A percentile compares a stretch with the other conserved stretches of the same genome.
Conservation (phyloP, 345 rosid genomes). For the Sisymbrium irio region DNA sequence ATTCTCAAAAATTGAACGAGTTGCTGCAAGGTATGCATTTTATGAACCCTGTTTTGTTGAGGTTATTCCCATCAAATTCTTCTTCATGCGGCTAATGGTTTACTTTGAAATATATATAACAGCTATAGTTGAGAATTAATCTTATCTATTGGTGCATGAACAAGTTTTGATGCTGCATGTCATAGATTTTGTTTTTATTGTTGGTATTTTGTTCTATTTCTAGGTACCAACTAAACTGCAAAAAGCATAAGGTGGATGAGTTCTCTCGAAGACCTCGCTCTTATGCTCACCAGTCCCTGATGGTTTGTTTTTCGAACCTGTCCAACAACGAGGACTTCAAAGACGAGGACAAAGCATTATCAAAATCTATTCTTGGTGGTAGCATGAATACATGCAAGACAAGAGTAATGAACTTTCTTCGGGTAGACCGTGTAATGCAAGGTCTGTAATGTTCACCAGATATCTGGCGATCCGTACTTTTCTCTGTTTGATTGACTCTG, state of each 20-base stretch:
- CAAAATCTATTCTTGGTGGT: slow-evolving; percentile 79
- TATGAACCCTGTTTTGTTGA: slow-evolving; percentile 10
- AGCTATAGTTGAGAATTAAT: background rate
- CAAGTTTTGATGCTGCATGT: background rate
- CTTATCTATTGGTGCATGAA: slow-evolving; percentile 10
- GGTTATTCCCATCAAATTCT: background rate
- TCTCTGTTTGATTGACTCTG: slow-evolving; percentile 9
- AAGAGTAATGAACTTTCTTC: slow-evolving; percentile 57
- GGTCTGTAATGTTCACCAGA: slow-evolving; percentile 45
- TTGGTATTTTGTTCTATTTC: slow-evolving; percentile 23
- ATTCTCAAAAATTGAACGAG: slow-evolving; percentile 76
- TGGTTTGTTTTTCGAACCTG: slow-evolving; percentile 39
- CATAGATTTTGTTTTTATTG: background rate
- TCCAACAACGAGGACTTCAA: slow-evolving; percentile 58
- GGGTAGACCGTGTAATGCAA: slow-evolving; percentile 60
- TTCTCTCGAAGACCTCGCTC: slow-evolving; percentile 41
- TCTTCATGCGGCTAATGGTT: slow-evolving; percentile 1
- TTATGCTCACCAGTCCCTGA: slow-evolving; percentile 42
- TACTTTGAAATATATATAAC: background rate
- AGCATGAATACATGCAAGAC: slow-evolving; percentile 73
- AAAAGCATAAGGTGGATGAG: slow-evolving; percentile 63
- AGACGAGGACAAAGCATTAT: slow-evolving; percentile 55
- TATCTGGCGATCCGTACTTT: slow-evolving; percentile 7
- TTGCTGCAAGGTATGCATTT: slow-evolving; percentile 58
- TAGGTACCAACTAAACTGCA: slow-evolving; percentile 75